Evolutionary conservation across 768 basidiomycete genomes (phyloP), one percentile per base, ranked within the genome.

Genomic region (Macrocybe gigantea): DNA sequence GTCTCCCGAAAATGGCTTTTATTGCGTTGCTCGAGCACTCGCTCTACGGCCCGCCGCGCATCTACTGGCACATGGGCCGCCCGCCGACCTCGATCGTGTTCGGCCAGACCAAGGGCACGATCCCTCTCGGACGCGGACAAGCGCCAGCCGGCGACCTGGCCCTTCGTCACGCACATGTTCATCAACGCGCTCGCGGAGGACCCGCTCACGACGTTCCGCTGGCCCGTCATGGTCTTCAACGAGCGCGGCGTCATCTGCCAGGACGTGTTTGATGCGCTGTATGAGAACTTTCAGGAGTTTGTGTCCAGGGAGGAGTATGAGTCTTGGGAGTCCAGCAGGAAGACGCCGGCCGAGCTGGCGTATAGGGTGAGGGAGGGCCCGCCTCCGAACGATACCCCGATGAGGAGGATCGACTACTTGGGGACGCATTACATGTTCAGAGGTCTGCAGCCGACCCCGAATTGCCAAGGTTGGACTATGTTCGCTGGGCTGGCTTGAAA

Each of bases 111-210:
- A 42, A 56, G 15, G 53, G 55, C 6, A 49, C 60, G 5, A 61
- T 70, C 39, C 64, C 60, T 71, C 39, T 51, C 62, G 11, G 49
- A 57, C 1, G 57, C 65, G 3, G 75, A 77, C 51, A 56, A 62
- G 41, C 64, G 73, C n/a, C 79, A 84, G 58, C 80, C 82, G 0
- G 83, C 82, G n/a, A 82, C 83, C 6, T 74, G 63, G 57, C 83
- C 83, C 0, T 74, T 81, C 49, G 63, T 82, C 39, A 75, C 76
- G 6, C 69, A 74, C 48, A 72, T 85, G 72, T 71, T 69, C 53
- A 74, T 85, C 61, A 70, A 67, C 48, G 70, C 63, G 3, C 65
- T 83, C 15, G 78, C 74, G 13, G 78, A 76, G 42, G 77, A 80
- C 52, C 64, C 72, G 1, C 65, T 69, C n/a, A 64, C 67, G 0